These are phyloP conservation scores for Pelargonium cotyledonis DNA, from an alignment of 441 rosid genomes.

Conservation along the genomic window DNA sequence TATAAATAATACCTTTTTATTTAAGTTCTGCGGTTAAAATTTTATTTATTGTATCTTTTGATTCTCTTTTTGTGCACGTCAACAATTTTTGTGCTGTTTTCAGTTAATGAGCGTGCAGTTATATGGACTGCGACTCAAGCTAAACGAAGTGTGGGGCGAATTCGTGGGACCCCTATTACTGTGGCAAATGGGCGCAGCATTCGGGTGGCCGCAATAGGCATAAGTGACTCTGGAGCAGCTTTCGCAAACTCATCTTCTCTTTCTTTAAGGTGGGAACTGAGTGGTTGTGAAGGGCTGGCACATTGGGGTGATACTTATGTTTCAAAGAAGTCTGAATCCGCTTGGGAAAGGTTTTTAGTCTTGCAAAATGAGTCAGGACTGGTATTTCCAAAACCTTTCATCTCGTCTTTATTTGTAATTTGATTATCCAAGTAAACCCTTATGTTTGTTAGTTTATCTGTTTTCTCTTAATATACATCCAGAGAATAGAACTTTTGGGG, in stretches of 20 bases:
- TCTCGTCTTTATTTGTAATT: slow-evolving; percentile 14
- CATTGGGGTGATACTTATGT: slow-evolving; percentile 61
- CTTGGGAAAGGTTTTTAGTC: slow-evolving; percentile 82
- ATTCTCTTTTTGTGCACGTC: slow-evolving; percentile 10
- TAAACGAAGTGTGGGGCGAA: slow-evolving; percentile 47
- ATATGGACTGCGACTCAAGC: slow-evolving; percentile 57
- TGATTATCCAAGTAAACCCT: background rate
- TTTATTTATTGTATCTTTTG: slow-evolving; percentile 3
- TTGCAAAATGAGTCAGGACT: slow-evolving; percentile 76
- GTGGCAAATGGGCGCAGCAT: slow-evolving; percentile 87
- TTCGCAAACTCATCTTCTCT: slow-evolving; percentile 95
- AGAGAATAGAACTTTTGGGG: background rate
- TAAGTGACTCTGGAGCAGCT: slow-evolving; percentile 58
- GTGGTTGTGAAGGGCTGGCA: slow-evolving; percentile 63
- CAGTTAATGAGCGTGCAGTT: slow-evolving; percentile 69
- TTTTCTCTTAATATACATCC: background rate
- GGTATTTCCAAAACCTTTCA: slow-evolving; percentile 40
- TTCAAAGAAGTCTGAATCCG: slow-evolving; percentile 40
- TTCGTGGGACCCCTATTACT: slow-evolving; percentile 57
- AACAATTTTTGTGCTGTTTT: slow-evolving; percentile 22
- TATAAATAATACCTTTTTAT: slow-evolving; percentile 23
- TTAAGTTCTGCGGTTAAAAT: background rate
- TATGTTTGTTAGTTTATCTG: background rate
- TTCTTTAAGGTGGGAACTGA: slow-evolving; percentile 75
- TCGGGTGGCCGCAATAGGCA: slow-evolving; percentile 75